These are phyloP conservation scores for Emericellopsis atlantica DNA, from an alignment of 2,329 filamentous ascomycete species.

Conservation along the genomic window DNA sequence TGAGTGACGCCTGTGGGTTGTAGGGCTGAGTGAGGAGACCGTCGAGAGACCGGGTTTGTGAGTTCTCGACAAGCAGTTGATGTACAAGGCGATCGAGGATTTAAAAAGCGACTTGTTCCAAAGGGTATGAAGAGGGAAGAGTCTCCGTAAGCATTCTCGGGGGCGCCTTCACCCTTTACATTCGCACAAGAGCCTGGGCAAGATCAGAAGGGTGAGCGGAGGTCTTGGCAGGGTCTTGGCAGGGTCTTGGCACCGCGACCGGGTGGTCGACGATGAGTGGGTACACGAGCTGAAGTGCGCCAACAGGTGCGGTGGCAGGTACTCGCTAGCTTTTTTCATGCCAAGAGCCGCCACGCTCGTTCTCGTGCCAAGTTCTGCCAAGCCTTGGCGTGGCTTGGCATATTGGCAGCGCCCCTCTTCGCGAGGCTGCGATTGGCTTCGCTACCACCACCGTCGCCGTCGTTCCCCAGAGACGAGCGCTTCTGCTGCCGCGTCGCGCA, in stretches of 20 bases:
- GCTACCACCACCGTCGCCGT: neutral
- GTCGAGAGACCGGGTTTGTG: no score
- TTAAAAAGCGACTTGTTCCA: neutral
- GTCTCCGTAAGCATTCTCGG: constrained; percentile 6
- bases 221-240: constrained; percentile 15
- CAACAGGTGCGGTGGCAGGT: neutral
- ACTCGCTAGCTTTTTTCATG: neutral
- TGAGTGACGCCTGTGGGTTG: neutral
- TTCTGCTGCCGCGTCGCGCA: no score
- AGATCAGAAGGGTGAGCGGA: constrained; percentile 22
- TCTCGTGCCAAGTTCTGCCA: constrained; percentile 18
- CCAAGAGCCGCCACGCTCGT: constrained; percentile 10
- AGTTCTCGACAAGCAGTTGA: neutral
- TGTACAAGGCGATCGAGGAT: neutral
- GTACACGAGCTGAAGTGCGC: constrained; percentile 11
- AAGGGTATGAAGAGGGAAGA: constrained; percentile 2
- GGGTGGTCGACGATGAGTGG: no score
- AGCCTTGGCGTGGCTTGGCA: constrained; percentile 25
- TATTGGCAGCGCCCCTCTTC: constrained; percentile 2
- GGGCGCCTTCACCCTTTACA: constrained; percentile 22
- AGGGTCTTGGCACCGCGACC: constrained; percentile 12
- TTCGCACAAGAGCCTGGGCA: constrained; percentile 19
- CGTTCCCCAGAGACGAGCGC: no score
- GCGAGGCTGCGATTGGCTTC: constrained; percentile 4
- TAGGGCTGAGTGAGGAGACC: neutral